These are phyloP conservation scores for Datisca glomerata DNA, from an alignment of 306 rosid genomes.

Conservation along the genomic window DNA sequence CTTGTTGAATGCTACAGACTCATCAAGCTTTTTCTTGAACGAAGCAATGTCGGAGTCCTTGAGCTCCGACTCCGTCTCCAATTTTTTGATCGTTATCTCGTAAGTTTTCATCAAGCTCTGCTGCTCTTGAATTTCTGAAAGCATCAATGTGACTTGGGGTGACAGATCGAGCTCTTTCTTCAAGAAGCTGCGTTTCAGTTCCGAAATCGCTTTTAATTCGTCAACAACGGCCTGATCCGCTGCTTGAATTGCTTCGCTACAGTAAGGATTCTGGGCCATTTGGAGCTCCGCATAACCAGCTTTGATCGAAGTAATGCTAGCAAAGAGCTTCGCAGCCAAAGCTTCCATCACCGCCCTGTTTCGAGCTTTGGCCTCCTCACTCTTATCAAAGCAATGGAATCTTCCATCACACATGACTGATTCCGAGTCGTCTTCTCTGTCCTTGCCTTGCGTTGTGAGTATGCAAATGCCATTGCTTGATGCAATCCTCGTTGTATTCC, in stretches of 20 bases:
- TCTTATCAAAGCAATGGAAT: conserved; percentile 6
- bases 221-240: conserved; percentile 71
- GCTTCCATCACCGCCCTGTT: conserved; percentile 71
- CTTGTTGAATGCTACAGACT: conserved; percentile 19
- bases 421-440: conserved; percentile 25
- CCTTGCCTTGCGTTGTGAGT: conserved; percentile 32
- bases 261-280: conserved; percentile 76
- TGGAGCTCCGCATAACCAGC: conserved; percentile 76
- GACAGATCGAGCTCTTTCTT: conserved; percentile 63
- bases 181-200: conserved; percentile 44
- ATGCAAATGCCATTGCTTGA: conserved; percentile 67
- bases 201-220: conserved; percentile 57
- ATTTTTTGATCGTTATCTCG: conserved; percentile 55
- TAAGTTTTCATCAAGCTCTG: conserved; percentile 71
- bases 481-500: conserved; percentile 33
- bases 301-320: conserved; percentile 66
- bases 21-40: conserved; percentile 21
- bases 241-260: conserved; percentile 44
- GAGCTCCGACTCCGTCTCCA: conserved; percentile 31
- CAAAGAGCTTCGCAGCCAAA: conserved; percentile 63
- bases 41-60: conserved; percentile 13
- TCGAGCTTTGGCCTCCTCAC: conserved; percentile 17
- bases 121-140: conserved; percentile 88
- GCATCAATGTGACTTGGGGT: conserved; percentile 71
- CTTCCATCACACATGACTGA: no score